A percentile compares a stretch with the other conserved stretches of the same genome.
Evolutionary conservation across 768 basidiomycete genomes (phyloP).

Genomic region (Pulveroboletus sp.): DNA sequence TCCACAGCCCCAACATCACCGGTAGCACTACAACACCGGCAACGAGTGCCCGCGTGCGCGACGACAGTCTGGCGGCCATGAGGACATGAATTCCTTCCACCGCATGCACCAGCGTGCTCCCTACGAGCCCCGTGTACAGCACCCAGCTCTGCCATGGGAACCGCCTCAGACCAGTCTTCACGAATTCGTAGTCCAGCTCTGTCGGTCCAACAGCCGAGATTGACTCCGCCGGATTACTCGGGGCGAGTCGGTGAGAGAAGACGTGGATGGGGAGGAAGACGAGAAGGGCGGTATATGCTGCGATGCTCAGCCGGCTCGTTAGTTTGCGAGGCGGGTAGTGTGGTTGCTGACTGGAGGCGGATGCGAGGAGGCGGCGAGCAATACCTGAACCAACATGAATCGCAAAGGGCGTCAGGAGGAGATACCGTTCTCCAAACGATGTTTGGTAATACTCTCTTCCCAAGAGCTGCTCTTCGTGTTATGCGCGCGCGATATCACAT

Average conservation of each 20-base stretch:
- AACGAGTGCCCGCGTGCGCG: slow-evolving; percentile 26
- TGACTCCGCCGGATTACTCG: slow-evolving; percentile 37
- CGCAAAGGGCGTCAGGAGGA: slow-evolving; percentile 63
- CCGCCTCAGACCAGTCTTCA: slow-evolving; percentile 59
- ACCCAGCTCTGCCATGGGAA: slow-evolving; percentile 63
- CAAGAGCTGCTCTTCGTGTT: slow-evolving; percentile 36
- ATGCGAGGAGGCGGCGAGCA: slow-evolving; percentile 53
- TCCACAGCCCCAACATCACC: slow-evolving; percentile 51
- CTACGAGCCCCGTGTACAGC: slow-evolving; percentile 59
- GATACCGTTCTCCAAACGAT: slow-evolving; percentile 56
- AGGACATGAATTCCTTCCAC: slow-evolving; percentile 56
- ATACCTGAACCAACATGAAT: slow-evolving; percentile 57
- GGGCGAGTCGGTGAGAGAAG: slow-evolving; percentile 61
- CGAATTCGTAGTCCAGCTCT: slow-evolving; percentile 80
- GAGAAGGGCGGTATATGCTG: slow-evolving; percentile 58
- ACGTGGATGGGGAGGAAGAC: slow-evolving; percentile 67
- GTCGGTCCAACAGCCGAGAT: slow-evolving; percentile 52
- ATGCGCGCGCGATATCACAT: no score
- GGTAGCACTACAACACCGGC: slow-evolving; percentile 41
- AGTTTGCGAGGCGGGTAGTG: slow-evolving; percentile 29
- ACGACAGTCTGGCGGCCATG: slow-evolving; percentile 19
- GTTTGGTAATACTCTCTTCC: slow-evolving; percentile 88
- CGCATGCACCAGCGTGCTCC: slow-evolving; percentile 52
- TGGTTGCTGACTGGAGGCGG: slow-evolving; percentile 17
- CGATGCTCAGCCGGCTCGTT: slow-evolving; percentile 44